phyloP scores from a whole-genome alignment of 1,284 basidiomycete species.

The Ustilago esculenta region DNA sequence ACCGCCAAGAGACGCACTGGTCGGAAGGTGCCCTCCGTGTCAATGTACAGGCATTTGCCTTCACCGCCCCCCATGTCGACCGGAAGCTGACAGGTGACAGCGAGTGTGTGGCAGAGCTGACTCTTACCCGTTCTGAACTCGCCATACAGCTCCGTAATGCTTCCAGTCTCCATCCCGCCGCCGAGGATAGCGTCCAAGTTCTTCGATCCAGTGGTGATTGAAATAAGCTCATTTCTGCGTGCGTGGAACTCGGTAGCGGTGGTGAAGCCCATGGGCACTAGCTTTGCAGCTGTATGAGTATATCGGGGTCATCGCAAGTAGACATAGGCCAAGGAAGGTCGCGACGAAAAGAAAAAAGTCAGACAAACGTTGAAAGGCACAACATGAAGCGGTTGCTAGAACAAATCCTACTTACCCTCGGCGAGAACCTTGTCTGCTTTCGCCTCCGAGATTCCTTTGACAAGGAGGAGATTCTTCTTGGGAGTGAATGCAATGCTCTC shows the following conservation, averaged over 20 bases:
- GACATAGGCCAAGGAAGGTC: too few species aligned
- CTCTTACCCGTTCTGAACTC: constrained; percentile 99
- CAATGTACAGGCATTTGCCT: constrained; percentile 98
- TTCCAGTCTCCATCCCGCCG: constrained; percentile 97
- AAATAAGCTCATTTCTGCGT: constrained; percentile 91
- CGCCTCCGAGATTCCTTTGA: constrained; percentile 96
- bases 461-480: constrained; percentile 87
- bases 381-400: not conserved
- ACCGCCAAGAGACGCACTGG: constrained; percentile 92
- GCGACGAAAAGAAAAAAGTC: too few species aligned
- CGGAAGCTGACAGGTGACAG: constrained; percentile 95
- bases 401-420: constrained; percentile 77
- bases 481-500: constrained; percentile 97
- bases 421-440: constrained; percentile 96
- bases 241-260: constrained; percentile 96
- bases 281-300: constrained; percentile 91
- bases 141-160: constrained; percentile 97
- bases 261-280: constrained; percentile 96
- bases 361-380: not conserved
- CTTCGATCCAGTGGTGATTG: constrained; percentile 95
- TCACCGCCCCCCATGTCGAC: constrained; percentile 98
- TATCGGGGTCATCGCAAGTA: too few species aligned
- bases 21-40: constrained; percentile 98
- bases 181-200: constrained; percentile 95
- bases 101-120: constrained; percentile 96